Evolutionary conservation across 2,329 filamentous ascomycete genomes (phyloP), one percentile per base, ranked within the genome.

Genomic region (Penicillium sp.): DNA sequence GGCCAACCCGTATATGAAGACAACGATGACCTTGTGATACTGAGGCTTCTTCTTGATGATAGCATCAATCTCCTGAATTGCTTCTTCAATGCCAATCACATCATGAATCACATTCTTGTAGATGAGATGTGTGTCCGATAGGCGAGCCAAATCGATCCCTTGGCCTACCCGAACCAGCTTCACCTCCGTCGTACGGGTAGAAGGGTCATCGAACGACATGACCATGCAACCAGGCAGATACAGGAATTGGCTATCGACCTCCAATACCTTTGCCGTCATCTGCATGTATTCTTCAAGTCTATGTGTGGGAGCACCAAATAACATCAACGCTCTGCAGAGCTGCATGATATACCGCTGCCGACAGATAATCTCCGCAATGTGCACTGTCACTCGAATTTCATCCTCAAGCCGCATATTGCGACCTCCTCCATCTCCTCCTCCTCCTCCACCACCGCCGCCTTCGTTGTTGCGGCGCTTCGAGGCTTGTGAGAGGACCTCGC

Each of bases 251-350:
- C 88, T 88, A 62, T 96, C 89, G 24, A 96, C 92, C 72, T 92
- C 89, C 32, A 96, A 82, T 1, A 94, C 89, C 18, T 89, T 83
- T 1, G 92, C 87, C 5, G 89, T 90, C 89, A 92, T 95, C 61
- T 83, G 86, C 84, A 96, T 87, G 72, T 95, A 96, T 69, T 96
- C 78, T 74, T 96, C 92, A 16, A 96, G 79, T 22, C 92, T 85
- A 76, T 97, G 92, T 0, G 92, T 95, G 1, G 92, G 92, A 0
- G 92, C 92, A n/a, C 92, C 92, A 61, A 90, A 96, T 67, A 85
- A 80, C 91, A 97, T 96, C 55, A 96, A 76, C 1, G 89, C 89
- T 45, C 85, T 84, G 69, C 92, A 96, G 37, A 97, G 82, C 73
- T 90, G 92, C 57, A 92, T 82, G 16, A 97, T 82, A 70, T 95